phyloP scores from a whole-genome alignment of 495 filamentous ascomycete genomes.

The Xylaria telfairii region DNA sequence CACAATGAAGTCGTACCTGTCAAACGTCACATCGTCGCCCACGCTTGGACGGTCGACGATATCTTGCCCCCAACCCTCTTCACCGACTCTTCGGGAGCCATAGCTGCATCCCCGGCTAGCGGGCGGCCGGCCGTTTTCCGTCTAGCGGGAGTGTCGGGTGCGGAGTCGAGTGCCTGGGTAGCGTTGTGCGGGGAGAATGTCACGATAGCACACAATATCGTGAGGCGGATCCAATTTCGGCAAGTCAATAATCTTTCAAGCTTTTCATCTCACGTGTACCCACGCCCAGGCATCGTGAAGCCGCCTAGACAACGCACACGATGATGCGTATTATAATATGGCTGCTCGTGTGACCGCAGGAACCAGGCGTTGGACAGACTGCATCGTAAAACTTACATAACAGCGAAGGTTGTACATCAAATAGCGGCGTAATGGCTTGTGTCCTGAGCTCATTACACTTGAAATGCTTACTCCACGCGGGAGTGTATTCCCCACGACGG shows the following conservation, averaged over 20 bases:
- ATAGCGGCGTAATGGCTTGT: background rate
- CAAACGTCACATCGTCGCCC: background rate
- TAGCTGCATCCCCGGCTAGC: constrained; percentile 20
- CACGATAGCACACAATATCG: constrained; percentile 15
- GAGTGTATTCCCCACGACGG: background rate
- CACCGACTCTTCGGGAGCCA: constrained; percentile 25
- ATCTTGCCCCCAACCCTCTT: background rate
- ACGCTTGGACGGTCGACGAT: background rate
- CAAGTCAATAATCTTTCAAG: background rate
- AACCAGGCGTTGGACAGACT: background rate
- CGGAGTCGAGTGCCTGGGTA: constrained; percentile 14
- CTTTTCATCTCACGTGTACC: constrained; percentile 15
- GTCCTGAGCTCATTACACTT: background rate
- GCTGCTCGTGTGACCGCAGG: constrained; percentile 8
- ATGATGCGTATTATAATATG: background rate
- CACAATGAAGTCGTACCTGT: background rate
- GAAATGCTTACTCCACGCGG: constrained; percentile 14
- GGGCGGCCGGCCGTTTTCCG: constrained; percentile 15
- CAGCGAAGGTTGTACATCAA: background rate
- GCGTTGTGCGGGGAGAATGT: constrained; percentile 16
- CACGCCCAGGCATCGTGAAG: constrained; percentile 10
- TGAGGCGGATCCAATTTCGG: constrained; percentile 9
- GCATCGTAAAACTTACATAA: constrained; percentile 27
- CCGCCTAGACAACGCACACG: background rate
- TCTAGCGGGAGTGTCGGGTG: constrained; percentile 18